Conservation (phyloP, 768 basidiomycete species). For the Amanita thiersii region DNA sequence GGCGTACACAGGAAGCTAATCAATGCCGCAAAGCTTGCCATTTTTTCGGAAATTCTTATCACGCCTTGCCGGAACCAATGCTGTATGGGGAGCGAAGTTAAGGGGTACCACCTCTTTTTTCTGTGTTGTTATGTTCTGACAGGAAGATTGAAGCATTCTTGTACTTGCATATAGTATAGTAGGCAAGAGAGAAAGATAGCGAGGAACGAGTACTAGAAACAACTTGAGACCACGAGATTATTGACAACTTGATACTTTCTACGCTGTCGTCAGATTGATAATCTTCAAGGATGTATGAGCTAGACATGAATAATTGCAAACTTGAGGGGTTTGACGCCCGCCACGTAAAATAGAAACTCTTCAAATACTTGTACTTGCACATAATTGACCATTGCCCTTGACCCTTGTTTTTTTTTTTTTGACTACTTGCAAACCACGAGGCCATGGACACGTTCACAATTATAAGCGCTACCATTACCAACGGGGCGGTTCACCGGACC, state of each 20-base stretch:
- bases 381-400: constrained; percentile 28
- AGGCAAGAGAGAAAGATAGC: constrained; percentile 37
- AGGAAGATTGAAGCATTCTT: constrained; percentile 24
- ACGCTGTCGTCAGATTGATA: constrained; percentile 7
- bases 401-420: constrained; percentile 26
- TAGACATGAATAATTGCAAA: constrained; percentile 36
- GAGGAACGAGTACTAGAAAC: constrained; percentile 47
- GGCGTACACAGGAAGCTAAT: background rate
- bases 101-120: constrained; percentile 5
- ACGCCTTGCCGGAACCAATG: background rate
- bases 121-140: constrained; percentile 6
- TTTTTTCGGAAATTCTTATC: constrained; percentile 3
- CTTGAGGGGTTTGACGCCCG: constrained; percentile 31
- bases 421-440: constrained; percentile 17
- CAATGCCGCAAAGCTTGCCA: background rate
- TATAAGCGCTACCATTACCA: constrained; percentile 41
- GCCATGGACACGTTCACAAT: constrained; percentile 16
- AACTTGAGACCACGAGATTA: constrained; percentile 49
- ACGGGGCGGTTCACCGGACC: constrained; percentile 36
- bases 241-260: constrained; percentile 55
- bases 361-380: constrained; percentile 10
- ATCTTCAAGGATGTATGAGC: constrained; percentile 17
- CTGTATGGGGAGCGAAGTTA: background rate
- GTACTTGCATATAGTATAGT: constrained; percentile 39
- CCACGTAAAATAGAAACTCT: constrained; percentile 27